Percentiles rank a stretch among this genome's conserved stretches.
Evolutionary conservation across 2,329 filamentous ascomycete species (phyloP).

Genomic region (Sclerotiophoma versabilis): DNA sequence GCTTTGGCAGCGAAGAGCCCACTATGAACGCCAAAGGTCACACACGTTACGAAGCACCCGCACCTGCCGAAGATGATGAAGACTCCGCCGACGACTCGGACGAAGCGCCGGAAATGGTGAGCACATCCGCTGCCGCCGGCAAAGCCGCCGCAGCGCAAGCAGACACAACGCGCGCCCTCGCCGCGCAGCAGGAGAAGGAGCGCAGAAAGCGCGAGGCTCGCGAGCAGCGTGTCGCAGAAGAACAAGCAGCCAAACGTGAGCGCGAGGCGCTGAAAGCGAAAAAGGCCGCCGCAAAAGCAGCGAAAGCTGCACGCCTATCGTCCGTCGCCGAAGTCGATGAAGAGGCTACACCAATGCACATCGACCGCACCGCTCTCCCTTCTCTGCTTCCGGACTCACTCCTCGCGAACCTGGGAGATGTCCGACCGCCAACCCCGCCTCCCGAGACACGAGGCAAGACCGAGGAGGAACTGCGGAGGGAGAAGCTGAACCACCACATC

Average conservation of each 20-base stretch:
- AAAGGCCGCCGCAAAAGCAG: conserved; percentile 41
- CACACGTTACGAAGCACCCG: conserved; percentile 19
- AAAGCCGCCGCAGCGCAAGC: conserved; percentile 38
- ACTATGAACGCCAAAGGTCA: conserved; percentile 22
- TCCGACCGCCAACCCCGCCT: conserved; percentile 55
- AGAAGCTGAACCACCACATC: conserved; percentile 56
- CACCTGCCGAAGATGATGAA: conserved; percentile 21
- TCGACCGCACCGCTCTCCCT: conserved; percentile 45
- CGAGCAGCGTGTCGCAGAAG: conserved; percentile 38
- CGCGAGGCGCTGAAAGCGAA: conserved; percentile 40
- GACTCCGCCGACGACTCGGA: conserved; percentile 45
- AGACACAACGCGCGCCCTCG: conserved; percentile 39
- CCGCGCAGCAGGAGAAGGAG: conserved; percentile 40
- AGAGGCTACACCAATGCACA: neutral
- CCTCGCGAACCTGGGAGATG: conserved; percentile 55
- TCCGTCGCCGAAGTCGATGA: conserved; percentile 2
- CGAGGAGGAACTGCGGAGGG: conserved; percentile 46
- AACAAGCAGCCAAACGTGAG: conserved; percentile 44
- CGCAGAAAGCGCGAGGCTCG: conserved; percentile 41
- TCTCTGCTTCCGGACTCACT: conserved; percentile 61
- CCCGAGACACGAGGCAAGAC: conserved; percentile 29
- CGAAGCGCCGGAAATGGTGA: conserved; percentile 50
- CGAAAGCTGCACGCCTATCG: conserved; percentile 29
- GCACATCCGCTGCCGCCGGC: conserved; percentile 38
- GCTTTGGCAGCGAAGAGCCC: conserved; percentile 49